phyloP scores from a whole-genome alignment of 805 yeast species.

The Yarrowia deformans region DNA sequence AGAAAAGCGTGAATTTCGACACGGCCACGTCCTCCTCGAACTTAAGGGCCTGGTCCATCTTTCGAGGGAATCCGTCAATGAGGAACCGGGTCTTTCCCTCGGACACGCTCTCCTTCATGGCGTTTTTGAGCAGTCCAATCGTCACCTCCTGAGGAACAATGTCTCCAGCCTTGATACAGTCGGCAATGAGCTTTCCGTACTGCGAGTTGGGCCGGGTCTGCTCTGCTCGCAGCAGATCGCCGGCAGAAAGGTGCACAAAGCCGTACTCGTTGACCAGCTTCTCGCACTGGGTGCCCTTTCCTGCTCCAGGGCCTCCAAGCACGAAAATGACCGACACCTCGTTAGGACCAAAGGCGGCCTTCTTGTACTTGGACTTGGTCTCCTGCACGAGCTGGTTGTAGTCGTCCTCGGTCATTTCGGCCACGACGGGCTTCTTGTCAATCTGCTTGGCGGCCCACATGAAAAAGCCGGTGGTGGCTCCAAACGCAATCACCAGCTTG shows the following conservation, averaged over 20 bases:
- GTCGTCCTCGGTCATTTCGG: slow-evolving; percentile 48
- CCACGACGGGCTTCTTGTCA: slow-evolving; percentile 46
- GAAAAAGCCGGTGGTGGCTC: slow-evolving; percentile 49
- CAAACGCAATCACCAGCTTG: slow-evolving; percentile 36
- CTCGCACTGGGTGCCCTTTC: slow-evolving; percentile 96
- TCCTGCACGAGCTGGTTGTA: slow-evolving; percentile 52
- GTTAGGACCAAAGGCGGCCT: slow-evolving; percentile 62
- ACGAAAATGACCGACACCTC: slow-evolving; percentile 85
- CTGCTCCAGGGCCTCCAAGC: slow-evolving; percentile 97
- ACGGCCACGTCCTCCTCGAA: slow-evolving; percentile 72
- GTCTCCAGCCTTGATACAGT: slow-evolving; percentile 82
- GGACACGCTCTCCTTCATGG: slow-evolving; percentile 63
- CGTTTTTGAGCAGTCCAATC: slow-evolving; percentile 78
- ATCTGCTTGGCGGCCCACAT: slow-evolving; percentile 47
- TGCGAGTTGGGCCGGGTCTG: slow-evolving; percentile 82
- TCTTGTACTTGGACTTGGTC: slow-evolving; percentile 41
- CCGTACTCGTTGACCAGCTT: slow-evolving; percentile 79
- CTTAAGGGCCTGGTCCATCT: slow-evolving; percentile 97
- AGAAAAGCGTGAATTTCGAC: slow-evolving; percentile 52
- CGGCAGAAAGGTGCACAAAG: slow-evolving; percentile 93
- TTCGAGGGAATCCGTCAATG: slow-evolving; percentile 96
- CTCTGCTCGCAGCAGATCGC: slow-evolving; percentile 92
- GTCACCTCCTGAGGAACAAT: slow-evolving; percentile 96
- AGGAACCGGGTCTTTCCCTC: slow-evolving; percentile 70
- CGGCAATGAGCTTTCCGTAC: slow-evolving; percentile 84